phyloP scores from a whole-genome alignment of 2,329 filamentous ascomycete genomes.

The Microsporum canis region DNA sequence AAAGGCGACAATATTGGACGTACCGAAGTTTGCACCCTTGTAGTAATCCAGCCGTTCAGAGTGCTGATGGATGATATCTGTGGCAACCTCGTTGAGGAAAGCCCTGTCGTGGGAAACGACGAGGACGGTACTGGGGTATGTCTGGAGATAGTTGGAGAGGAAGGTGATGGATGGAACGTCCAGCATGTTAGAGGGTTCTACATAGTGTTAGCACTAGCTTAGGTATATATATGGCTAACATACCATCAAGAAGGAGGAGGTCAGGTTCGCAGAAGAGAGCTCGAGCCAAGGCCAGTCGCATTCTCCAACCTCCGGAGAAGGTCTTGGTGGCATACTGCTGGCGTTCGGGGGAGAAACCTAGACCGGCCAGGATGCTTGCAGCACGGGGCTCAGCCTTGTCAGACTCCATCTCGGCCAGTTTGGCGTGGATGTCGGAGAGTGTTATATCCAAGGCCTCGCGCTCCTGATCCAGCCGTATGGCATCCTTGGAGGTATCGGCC shows the following conservation, averaged over 20 bases:
- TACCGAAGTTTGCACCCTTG: conserved; percentile 81
- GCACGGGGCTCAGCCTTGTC: conserved; percentile 95
- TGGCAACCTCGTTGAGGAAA: conserved; percentile 98
- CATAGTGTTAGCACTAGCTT: conserved; percentile 15
- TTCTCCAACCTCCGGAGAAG: conserved; percentile 98
- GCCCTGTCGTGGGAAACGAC: conserved; percentile 98
- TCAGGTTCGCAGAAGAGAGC: conserved; percentile 97
- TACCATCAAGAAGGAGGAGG: conserved; percentile 73
- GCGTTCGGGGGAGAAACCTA: conserved; percentile 87
- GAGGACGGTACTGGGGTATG: conserved; percentile 85
- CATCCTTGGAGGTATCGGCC: conserved; percentile 87
- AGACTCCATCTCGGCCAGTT: conserved; percentile 96
- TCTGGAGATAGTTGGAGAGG: conserved; percentile 87
- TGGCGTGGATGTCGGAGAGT: conserved; percentile 78
- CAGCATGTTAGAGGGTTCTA: conserved; percentile 99
- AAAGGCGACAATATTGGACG: conserved; percentile 3
- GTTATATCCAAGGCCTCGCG: conserved; percentile 84
- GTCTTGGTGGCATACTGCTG: conserved; percentile 92
- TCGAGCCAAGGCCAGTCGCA: conserved; percentile 88
- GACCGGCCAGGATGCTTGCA: conserved; percentile 88
- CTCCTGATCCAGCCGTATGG: conserved; percentile 70
- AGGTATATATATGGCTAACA: conserved; percentile 7
- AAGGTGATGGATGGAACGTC: conserved; percentile 99
- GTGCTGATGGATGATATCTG: conserved; percentile 97
- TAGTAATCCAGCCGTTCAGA: conserved; percentile 97